Base-by-base conservation (phyloP, 2,329 filamentous ascomycete genomes). In the Alternaria postmessia region DNA sequence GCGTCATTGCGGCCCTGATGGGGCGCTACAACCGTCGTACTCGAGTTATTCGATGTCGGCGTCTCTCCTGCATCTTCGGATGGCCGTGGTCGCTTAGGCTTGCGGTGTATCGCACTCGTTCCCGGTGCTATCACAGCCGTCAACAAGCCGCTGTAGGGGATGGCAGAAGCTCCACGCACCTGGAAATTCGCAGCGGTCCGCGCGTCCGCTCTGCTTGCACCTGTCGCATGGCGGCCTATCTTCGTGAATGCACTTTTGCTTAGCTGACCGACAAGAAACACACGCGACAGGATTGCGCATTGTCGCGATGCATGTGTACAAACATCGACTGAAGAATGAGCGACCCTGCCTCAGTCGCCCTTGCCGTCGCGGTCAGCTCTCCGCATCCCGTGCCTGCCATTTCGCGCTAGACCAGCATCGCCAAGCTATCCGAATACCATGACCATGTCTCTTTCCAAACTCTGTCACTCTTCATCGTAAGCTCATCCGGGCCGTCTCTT, bases 251-350 rank as follows among this genome's bases (percentile, higher is more conserved):
- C 77, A 79, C 63, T 75, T 74, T 60, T 79, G 78, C 68, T 79
- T 79, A 12, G 77, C 77, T 61, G 70, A 76, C 41, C 78, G 71
- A 52, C 78, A 79, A 41, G 76, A 71, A 20, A 78, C 69, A 51
- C 78, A 79, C 12, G 78, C 78, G 24, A 79, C 74, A 20, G 78
- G 78, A 59, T 79, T 79, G 58, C 78, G 68, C 78, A 79, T 79
- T 20, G 56, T 54, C 36, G 48, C 48, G 52, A 53, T 41, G 42
- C 24, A 26, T 7, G 26, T 34, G 28, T 30, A 32, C 36, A 49
- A 12, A 46, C 52, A 44, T 43, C 9, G 39, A 38, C 24, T 36
- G 38, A 32, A 22, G 46, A 41, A 24, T 34, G 38, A n/a, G 30
- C 38, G 43, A 41, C 28, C 43, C 24, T 41, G 26, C 42, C 53